Conservation (phyloP, 371 early-diverging fungal genomes). For the Phascolomyces articulosus region DNA sequence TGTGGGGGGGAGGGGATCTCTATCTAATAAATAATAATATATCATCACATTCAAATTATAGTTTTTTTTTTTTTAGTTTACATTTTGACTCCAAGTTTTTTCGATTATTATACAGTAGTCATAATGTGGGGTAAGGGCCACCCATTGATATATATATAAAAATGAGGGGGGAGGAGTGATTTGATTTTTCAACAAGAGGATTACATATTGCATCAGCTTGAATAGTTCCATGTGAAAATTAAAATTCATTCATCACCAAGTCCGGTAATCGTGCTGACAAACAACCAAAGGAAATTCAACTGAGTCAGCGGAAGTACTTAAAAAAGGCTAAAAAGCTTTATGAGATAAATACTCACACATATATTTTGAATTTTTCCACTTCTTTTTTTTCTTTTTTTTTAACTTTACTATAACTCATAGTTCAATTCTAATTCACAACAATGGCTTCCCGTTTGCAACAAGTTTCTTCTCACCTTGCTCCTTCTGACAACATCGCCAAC, state of each 20-base stretch:
- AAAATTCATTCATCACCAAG: neutral
- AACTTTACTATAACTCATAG: slow-evolving; percentile 8
- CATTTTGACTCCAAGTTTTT: no score
- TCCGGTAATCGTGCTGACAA: slow-evolving; percentile 3
- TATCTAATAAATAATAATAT: no score
- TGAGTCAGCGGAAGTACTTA: slow-evolving; percentile 3
- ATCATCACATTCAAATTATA: no score
- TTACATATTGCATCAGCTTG: neutral
- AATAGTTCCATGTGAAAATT: slow-evolving; percentile 1
- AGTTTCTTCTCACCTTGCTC: slow-evolving; percentile 73
- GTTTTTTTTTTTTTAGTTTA: no score
- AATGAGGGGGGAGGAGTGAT: no score
- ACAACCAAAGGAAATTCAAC: slow-evolving; percentile 1
- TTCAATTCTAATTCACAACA: neutral
- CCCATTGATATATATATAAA: no score
- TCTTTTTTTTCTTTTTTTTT: neutral
- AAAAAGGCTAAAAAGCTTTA: neutral
- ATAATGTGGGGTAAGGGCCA: slow-evolving; percentile 1
- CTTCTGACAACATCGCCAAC: slow-evolving; percentile 51
- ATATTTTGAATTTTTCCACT: neutral
- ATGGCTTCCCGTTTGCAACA: slow-evolving; percentile 75
- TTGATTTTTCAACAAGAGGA: no score
- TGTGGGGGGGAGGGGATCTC: no score
- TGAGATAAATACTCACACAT: neutral
- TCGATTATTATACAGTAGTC: no score